Evolutionary conservation across 164 flowering plant genomes (phyloP).

Genomic region (Berberis vulgaris): DNA sequence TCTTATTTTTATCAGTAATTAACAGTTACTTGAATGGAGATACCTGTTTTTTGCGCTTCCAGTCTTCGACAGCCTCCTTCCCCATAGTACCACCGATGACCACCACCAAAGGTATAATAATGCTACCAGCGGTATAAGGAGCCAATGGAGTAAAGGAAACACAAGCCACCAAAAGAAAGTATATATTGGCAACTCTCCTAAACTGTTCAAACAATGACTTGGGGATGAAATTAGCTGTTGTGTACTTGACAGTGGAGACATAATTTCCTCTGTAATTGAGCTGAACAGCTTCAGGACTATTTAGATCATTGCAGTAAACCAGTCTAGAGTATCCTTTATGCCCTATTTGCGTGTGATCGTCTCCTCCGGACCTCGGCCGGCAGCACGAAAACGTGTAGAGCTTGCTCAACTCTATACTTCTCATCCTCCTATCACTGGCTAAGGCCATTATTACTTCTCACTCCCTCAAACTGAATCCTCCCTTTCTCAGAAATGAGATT

Average conservation of each 20-base stretch:
- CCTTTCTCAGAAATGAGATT: too few species aligned
- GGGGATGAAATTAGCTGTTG: slow-evolving; percentile 48
- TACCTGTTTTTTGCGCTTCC: slow-evolving; percentile 16
- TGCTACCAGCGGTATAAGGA: slow-evolving; percentile 53
- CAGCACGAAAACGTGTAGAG: slow-evolving; percentile 40
- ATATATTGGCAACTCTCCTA: slow-evolving; percentile 63
- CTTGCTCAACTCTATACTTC: slow-evolving; percentile 33
- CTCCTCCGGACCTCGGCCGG: slow-evolving; percentile 25
- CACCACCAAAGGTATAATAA: slow-evolving; percentile 45
- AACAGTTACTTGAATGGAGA: background rate
- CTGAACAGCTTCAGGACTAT: slow-evolving; percentile 29
- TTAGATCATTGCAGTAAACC: slow-evolving; percentile 52
- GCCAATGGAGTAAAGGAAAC: slow-evolving; percentile 47
- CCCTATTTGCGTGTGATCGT: slow-evolving; percentile 40
- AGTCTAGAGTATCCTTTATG: slow-evolving; percentile 66
- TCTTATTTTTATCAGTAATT: too few species aligned
- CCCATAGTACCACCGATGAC: slow-evolving; percentile 64
- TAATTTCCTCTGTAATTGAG: slow-evolving; percentile 24
- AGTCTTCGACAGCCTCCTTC: slow-evolving; percentile 65
- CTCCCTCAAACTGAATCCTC: too few species aligned
- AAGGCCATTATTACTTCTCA: too few species aligned
- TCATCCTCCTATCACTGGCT: slow-evolving; percentile 17
- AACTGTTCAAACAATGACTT: slow-evolving; percentile 74
- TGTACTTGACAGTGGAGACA: slow-evolving; percentile 65
- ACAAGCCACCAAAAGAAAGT: slow-evolving; percentile 50